Conservation (phyloP, 495 filamentous ascomycete species). For the Penicillium pancosmium region DNA sequence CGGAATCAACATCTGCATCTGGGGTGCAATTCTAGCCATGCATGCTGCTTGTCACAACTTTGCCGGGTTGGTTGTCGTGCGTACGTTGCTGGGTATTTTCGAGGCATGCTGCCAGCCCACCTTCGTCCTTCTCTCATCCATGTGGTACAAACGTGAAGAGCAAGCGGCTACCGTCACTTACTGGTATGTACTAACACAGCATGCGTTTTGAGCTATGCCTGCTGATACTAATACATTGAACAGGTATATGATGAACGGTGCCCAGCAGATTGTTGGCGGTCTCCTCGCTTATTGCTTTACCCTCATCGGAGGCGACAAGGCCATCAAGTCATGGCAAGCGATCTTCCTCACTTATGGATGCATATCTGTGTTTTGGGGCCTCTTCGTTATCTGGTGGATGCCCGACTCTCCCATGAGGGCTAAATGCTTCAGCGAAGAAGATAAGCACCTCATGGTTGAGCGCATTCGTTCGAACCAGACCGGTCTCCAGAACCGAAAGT, state of each 20-base stretch:
- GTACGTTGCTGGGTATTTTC: constrained; percentile 67
- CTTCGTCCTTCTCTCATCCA: constrained; percentile 62
- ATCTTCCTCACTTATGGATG: constrained; percentile 62
- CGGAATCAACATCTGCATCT: constrained; percentile 61
- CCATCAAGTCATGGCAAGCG: constrained; percentile 58
- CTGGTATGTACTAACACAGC: constrained; percentile 48
- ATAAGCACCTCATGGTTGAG: constrained; percentile 53
- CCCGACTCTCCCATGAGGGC: constrained; percentile 55
- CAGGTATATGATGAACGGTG: constrained; percentile 69
- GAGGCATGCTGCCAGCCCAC: constrained; percentile 67
- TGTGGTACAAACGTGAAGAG: constrained; percentile 74
- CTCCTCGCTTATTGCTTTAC: constrained; percentile 62
- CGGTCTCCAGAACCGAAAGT: constrained; percentile 55
- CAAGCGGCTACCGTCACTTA: constrained; percentile 66
- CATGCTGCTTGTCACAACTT: constrained; percentile 64
- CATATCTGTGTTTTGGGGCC: constrained; percentile 53
- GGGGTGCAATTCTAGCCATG: constrained; percentile 59
- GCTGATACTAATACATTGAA: constrained; percentile 9
- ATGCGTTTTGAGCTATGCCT: background rate
- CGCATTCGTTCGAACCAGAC: constrained; percentile 53
- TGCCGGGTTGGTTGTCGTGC: constrained; percentile 54
- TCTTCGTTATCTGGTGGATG: constrained; percentile 50
- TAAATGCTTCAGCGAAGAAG: constrained; percentile 50
- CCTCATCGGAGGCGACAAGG: constrained; percentile 44
- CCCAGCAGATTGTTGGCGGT: constrained; percentile 57